A percentile compares a stretch with the other conserved stretches of the same genome.
These are phyloP conservation scores for Colletotrichum sp. DNA, from an alignment of 2,329 filamentous ascomycete genomes.

Conservation along the genomic window DNA sequence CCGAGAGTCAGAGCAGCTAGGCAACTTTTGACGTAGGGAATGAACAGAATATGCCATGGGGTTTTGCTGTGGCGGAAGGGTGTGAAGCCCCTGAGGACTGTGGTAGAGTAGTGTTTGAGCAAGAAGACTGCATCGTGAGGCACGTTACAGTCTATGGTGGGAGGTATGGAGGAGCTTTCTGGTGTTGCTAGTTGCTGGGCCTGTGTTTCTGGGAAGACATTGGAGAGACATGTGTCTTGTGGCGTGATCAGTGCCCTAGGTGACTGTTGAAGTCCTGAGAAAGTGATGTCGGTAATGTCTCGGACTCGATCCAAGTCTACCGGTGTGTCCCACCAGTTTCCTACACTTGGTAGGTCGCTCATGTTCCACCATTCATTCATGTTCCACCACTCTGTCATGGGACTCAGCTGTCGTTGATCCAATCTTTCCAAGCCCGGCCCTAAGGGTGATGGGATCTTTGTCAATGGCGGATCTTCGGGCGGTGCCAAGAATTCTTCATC, in stretches of 20 bases:
- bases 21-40: conserved; percentile 38
- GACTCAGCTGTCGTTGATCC: not conserved
- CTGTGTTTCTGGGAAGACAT: not conserved
- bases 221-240: not conserved
- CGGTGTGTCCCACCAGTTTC: not conserved
- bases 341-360: not conserved
- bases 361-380: conserved; percentile 3
- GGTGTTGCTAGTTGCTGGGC: not conserved
- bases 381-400: not conserved
- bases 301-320: not conserved
- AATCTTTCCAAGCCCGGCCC: not conserved
- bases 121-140: conserved; percentile 39
- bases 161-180: not conserved
- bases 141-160: not conserved
- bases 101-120: conserved; percentile 40
- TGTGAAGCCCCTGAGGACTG: conserved; percentile 38
- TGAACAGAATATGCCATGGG: conserved; percentile 43
- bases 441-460: not conserved
- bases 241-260: not conserved
- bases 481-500: not conserved
- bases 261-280: not conserved
- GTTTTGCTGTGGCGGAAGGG: conserved; percentile 42
- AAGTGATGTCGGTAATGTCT: not conserved
- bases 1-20: conserved; percentile 40
- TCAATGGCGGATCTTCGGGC: not conserved